phyloP scores from a whole-genome alignment of 1,284 basidiomycete genomes.

The Waitea zeae region DNA sequence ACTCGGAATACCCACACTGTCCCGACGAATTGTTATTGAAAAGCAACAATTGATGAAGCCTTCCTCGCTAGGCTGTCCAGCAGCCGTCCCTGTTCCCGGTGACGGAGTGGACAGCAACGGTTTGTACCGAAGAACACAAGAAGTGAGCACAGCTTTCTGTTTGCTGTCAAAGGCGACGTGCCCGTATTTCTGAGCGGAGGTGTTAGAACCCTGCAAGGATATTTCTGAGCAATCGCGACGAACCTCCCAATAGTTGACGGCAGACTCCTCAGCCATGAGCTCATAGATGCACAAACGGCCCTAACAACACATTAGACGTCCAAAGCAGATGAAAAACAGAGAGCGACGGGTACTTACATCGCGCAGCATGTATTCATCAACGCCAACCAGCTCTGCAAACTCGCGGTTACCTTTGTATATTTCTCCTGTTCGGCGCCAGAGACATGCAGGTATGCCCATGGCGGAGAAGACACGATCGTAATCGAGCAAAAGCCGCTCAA shows the following conservation, averaged over 20 bases:
- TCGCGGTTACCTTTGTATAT: slow-evolving; percentile 97
- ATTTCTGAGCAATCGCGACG: slow-evolving; percentile 8
- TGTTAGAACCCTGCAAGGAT: slow-evolving; percentile 1
- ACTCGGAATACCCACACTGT: slow-evolving; percentile 84
- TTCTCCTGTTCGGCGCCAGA: slow-evolving; percentile 95
- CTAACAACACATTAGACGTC: slow-evolving; percentile 15
- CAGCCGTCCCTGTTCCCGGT: slow-evolving; percentile 7
- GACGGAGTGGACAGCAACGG: slow-evolving; percentile 24
- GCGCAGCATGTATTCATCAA: slow-evolving; percentile 67
- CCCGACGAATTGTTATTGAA: slow-evolving; percentile 85
- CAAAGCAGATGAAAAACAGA: slow-evolving; percentile 12
- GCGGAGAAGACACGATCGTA: slow-evolving; percentile 93
- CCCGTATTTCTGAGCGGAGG: slow-evolving; percentile 63
- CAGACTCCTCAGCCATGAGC: slow-evolving; percentile 89
- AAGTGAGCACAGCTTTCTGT: slow-evolving; percentile 85
- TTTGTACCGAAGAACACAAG: slow-evolving; percentile 78
- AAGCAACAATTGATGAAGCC: slow-evolving; percentile 85
- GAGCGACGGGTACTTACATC: slow-evolving; percentile 31
- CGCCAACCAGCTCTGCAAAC: slow-evolving; percentile 77
- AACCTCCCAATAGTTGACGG: slow-evolving; percentile 97
- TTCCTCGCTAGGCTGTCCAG: slow-evolving; percentile 17
- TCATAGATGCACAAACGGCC: slow-evolving; percentile 95
- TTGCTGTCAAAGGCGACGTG: slow-evolving; percentile 83
- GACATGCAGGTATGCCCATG: slow-evolving; percentile 92
- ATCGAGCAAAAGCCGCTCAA: slow-evolving; percentile 87